Evolutionary conservation across 768 basidiomycete genomes (phyloP), one percentile per base, ranked within the genome.

Genomic region (Macrolepiota albuminosa): DNA sequence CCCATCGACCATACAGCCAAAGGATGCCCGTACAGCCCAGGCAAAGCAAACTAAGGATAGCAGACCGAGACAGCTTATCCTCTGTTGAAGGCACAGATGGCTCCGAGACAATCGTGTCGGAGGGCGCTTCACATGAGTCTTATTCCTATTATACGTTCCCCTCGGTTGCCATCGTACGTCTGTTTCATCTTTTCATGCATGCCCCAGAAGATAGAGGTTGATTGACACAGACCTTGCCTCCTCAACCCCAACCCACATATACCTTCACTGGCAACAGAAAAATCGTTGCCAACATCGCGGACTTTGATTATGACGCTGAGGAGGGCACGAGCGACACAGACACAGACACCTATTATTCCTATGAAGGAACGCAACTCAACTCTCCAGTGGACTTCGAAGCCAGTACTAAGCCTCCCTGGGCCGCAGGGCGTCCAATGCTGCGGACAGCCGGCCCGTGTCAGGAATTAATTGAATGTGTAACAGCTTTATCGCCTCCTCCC

Each of bases 201-300:
- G 21, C 13, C 6, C 5, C 3, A 48, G 18, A 42, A 42, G 31
- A 40, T 43, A 34, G 13, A 46, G 45, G 50, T 29, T 50, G 54
- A 59, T 55, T 29, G 18, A 46, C 31, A 36, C 45, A 39, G 48
- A 56, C 42, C 59, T 46, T 55, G 18, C 36, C 33, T 9, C 48
- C 26, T 40, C 37, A 16, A 49, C 26, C 56, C 34, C 39, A 60
- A 50, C 31, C 57, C 8, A 39, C n/a, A 51, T 31, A 42, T n/a
- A 45, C 56, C 46, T 52, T 60, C 46, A 56, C 46, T 47, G 43
- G 43, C 8, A 33, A 45, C 47, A 54, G 21, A 14, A 66, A 63
- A 51, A 66, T 66, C 48, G 39, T 66, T 6, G 55, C 57, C 13
- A 56, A 66, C 43, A 63, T 66, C 21, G 60, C 63, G 5, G 43